These are phyloP conservation scores for Batkoa obscura DNA, from an alignment of 371 early-diverging fungal genomes.

Conservation along the genomic window DNA sequence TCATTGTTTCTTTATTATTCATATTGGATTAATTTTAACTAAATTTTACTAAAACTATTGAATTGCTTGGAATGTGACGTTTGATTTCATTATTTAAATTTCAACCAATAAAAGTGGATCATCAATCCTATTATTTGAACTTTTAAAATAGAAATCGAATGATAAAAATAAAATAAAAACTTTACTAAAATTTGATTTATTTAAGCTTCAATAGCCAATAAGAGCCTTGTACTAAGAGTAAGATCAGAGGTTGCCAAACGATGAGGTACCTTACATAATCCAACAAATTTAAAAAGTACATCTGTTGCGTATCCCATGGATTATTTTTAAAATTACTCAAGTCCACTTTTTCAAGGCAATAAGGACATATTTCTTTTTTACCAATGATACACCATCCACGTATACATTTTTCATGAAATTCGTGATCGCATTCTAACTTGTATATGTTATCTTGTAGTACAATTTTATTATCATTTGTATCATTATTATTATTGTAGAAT, in stretches of 20 bases:
- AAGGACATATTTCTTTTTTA: slow-evolving; percentile 89
- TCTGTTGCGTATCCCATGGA: slow-evolving; percentile 59
- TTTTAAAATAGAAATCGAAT: too few relatives aligned
- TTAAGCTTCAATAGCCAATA: not conserved
- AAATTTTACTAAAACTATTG: not conserved
- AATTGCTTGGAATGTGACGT: not conserved
- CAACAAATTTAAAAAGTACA: slow-evolving; percentile 52
- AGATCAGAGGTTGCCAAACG: slow-evolving; percentile 60
- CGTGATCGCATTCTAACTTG: slow-evolving; percentile 53
- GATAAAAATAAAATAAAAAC: not conserved
- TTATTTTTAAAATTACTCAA: slow-evolving; percentile 51
- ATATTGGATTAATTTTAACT: not conserved
- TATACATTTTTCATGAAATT: slow-evolving; percentile 81
- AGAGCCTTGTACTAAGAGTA: not conserved
- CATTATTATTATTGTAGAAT: slow-evolving; percentile 7
- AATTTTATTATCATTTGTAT: slow-evolving; percentile 1
- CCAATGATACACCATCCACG: slow-evolving; percentile 89
- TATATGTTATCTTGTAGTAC: slow-evolving; percentile 24
- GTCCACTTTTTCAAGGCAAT: slow-evolving; percentile 78
- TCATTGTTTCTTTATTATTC: not conserved
- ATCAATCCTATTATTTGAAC: too few relatives aligned
- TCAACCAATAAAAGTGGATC: too few relatives aligned
- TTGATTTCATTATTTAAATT: too few relatives aligned
- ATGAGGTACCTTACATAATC: slow-evolving; percentile 64
- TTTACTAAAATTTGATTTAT: not conserved